Evolutionary conservation across 2,329 filamentous ascomycete species (phyloP).

Genomic region (Aspergillus hortae): DNA sequence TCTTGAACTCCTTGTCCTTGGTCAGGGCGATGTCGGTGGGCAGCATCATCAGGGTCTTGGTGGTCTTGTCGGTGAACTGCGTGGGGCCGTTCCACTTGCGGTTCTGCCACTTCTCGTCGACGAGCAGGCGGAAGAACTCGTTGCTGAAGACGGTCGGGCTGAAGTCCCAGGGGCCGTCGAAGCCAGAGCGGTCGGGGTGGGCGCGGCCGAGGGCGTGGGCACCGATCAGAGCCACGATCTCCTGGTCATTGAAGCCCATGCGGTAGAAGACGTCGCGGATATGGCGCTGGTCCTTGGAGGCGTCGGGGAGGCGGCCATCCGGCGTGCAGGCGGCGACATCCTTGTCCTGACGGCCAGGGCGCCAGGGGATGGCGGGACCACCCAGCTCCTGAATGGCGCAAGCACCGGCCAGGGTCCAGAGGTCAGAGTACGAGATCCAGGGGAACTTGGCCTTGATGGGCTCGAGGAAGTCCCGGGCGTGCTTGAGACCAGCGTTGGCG

Average conservation of each 20-base stretch:
- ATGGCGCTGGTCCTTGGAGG: constrained; percentile 71
- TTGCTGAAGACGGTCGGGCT: constrained; percentile 89
- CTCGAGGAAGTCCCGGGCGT: constrained; percentile 88
- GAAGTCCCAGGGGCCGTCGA: constrained; percentile 86
- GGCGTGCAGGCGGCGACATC: constrained; percentile 85
- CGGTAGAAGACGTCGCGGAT: constrained; percentile 89
- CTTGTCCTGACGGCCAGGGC: constrained; percentile 77
- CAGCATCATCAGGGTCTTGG: constrained; percentile 94
- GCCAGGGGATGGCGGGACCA: constrained; percentile 81
- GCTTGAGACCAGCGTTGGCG: constrained; percentile 85
- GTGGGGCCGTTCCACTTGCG: constrained; percentile 89
- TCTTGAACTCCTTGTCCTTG: constrained; percentile 81
- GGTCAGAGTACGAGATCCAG: constrained; percentile 94
- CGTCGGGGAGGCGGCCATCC: constrained; percentile 87
- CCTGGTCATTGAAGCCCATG: constrained; percentile 97
- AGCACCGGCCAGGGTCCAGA: constrained; percentile 89
- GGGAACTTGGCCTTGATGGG: constrained; percentile 87
- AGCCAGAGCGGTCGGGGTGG: constrained; percentile 85
- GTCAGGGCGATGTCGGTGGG: constrained; percentile 85
- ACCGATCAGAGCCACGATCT: constrained; percentile 86
- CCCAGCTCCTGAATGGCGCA: constrained; percentile 92
- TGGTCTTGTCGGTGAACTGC: constrained; percentile 85
- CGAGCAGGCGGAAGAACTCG: constrained; percentile 84
- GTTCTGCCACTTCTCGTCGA: constrained; percentile 90
- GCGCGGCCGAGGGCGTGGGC: constrained; percentile 86